Evolutionary conservation across 1,284 basidiomycete genomes (phyloP), one percentile per base, ranked within the genome.

Genomic region (Puccinia brachypodii): DNA sequence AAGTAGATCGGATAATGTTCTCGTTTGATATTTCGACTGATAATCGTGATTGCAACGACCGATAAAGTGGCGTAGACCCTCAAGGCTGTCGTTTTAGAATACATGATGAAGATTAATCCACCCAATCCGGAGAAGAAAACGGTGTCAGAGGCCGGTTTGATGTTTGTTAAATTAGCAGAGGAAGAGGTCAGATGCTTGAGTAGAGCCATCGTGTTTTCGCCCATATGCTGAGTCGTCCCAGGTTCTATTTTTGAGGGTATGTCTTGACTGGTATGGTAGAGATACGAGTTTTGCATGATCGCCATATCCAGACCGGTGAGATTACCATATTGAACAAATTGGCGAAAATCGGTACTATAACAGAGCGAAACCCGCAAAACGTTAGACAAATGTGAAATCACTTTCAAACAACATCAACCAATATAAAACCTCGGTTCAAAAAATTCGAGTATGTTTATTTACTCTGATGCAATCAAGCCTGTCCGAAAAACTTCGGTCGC

Each of bases 401-500:
- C 31, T 22, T 47, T 76, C 28, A 83, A 77, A 84, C 85, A 77
- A 85, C n/a, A n/a, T n/a, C n/a, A n/a, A 84, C 3, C 83, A 85
- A 82, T 85, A 16, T 58, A 42, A 22, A 47, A 58, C 25, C 40
- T 28, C 62, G 72, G n/a, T 25, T 25, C 56, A 50, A 71, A 58
- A n/a, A 74, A 58, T 42, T 72, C n/a, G 33, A 53, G 22, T 60
- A 11, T n/a, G 33, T 25, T 28, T 0, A 89, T 92, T 83, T 85
- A 94, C 93, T 97, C 95, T 13, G 93, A 95, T 68, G 97, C 88
- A 74, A 99, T 89, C 81, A 98, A 90, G 0, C 96, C 96, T 0
- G 94, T 96, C 74, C 91, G 92, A 87, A 99, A 99, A 40, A 99
- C 90, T 83, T 99, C 97, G 84, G 94, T 94, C 13, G 96, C 96